A percentile compares a stretch with the other conserved stretches of the same genome.
phyloP scores from a whole-genome alignment of 2,329 filamentous ascomycete genomes.

The Aspergillus sp. region DNA sequence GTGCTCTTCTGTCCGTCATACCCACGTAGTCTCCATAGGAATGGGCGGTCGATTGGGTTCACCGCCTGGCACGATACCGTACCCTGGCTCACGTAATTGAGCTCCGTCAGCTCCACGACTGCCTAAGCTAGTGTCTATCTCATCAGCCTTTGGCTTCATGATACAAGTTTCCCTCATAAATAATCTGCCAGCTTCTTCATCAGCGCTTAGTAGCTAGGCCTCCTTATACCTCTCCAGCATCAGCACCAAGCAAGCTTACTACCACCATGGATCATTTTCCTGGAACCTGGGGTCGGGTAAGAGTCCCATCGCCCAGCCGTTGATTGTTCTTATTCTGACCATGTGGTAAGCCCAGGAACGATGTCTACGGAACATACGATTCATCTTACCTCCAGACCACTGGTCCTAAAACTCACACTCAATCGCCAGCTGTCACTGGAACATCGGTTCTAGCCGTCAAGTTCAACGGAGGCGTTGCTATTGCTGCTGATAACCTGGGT shows the following conservation, averaged over 20 bases:
- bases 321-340: conserved; percentile 33
- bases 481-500: conserved; percentile 97
- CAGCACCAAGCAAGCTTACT: neutral
- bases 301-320: conserved; percentile 17
- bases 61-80: conserved; percentile 14
- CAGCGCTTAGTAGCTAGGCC: neutral
- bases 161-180: conserved; percentile 14
- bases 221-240: neutral
- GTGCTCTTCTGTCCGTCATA: neutral
- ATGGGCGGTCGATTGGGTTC: neutral
- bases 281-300: conserved; percentile 65
- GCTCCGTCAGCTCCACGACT: conserved; percentile 42
- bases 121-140: conserved; percentile 22
- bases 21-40: neutral
- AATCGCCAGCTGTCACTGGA: conserved; percentile 90
- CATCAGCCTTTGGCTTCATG: conserved; percentile 17
- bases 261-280: conserved; percentile 64
- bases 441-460: conserved; percentile 94
- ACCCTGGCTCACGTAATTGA: conserved; percentile 25
- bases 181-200: neutral
- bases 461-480: conserved; percentile 93
- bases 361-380: conserved; percentile 94
- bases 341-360: conserved; percentile 77
- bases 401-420: conserved; percentile 79
- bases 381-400: conserved; percentile 72